Evolutionary conservation across 306 rosid species (phyloP).

Genomic region (Hylodesmum podocarpum): DNA sequence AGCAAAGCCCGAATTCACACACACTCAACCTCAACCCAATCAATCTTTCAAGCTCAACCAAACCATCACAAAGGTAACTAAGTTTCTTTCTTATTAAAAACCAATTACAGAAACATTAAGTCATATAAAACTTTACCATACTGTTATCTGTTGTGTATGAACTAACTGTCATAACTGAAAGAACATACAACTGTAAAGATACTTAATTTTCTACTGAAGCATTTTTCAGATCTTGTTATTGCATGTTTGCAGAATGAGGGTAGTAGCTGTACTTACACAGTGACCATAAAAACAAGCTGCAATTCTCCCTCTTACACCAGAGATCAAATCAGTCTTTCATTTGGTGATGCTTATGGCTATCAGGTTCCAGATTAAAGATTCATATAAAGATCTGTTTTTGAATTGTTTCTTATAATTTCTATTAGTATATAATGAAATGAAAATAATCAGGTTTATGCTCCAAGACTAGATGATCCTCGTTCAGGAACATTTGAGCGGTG

Average conservation of each 20-base stretch:
- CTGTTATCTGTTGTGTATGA: not conserved
- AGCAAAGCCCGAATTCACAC: not conserved
- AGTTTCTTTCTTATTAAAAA: not conserved
- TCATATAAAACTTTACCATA: no score
- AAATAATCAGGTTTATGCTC: constrained; percentile 60
- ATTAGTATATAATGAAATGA: not conserved
- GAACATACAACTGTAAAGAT: not conserved
- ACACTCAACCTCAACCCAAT: constrained; percentile 14
- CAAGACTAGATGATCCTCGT: constrained; percentile 63
- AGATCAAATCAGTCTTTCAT: constrained; percentile 74
- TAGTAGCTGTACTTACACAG: constrained; percentile 62
- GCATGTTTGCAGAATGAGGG: constrained; percentile 41
- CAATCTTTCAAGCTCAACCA: constrained; percentile 28
- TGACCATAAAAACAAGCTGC: constrained; percentile 73
- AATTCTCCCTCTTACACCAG: constrained; percentile 67
- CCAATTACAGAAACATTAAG: no score
- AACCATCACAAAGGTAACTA: constrained; percentile 19
- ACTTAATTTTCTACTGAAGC: not conserved
- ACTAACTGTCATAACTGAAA: not conserved
- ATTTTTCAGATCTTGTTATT: constrained; percentile 5
- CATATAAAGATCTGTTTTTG: not conserved
- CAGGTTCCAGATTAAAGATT: constrained; percentile 45
- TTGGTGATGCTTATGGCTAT: constrained; percentile 88
- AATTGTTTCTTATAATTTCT: not conserved
- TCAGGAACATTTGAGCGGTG: constrained; percentile 74